A percentile compares a stretch with the other conserved stretches of the same genome.
Conservation (phyloP, 305 asterid genomes). For the Fraxinus angustifolia region DNA sequence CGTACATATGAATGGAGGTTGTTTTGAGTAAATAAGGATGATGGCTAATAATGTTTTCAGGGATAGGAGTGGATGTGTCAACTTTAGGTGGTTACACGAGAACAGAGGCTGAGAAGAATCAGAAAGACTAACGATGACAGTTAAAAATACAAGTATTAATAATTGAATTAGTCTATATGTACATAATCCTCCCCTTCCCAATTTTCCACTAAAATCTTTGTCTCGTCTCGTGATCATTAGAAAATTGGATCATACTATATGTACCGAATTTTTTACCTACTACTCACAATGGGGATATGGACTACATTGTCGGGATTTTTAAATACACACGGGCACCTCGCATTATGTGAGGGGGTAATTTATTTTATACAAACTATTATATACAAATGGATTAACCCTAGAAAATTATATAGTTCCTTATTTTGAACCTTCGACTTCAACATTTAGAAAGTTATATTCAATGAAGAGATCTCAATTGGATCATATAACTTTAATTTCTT, state of each 20-base stretch:
- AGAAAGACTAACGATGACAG: neutral
- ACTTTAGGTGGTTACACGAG: slow-evolving; percentile 3
- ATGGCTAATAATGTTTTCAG: neutral
- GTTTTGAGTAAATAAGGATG: neutral
- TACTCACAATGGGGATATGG: no score
- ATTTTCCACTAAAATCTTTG: neutral
- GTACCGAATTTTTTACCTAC: no score
- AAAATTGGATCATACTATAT: no score
- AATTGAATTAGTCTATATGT: neutral
- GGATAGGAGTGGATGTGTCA: neutral
- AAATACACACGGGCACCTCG: no score
- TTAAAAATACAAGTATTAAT: neutral
- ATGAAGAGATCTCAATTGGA: neutral
- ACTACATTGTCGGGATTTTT: no score
- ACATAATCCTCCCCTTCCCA: neutral
- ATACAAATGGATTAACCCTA: no score
- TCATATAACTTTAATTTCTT: neutral
- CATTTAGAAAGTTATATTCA: neutral
- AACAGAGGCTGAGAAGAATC: slow-evolving; percentile 4
- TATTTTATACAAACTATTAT: no score
- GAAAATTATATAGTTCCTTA: no score
- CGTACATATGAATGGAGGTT: neutral
- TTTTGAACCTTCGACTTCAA: no score
- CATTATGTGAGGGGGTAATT: no score
- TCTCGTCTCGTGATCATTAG: neutral